These are phyloP conservation scores for Ricinus communis DNA, from an alignment of 345 rosid genomes.

Conservation along the genomic window DNA sequence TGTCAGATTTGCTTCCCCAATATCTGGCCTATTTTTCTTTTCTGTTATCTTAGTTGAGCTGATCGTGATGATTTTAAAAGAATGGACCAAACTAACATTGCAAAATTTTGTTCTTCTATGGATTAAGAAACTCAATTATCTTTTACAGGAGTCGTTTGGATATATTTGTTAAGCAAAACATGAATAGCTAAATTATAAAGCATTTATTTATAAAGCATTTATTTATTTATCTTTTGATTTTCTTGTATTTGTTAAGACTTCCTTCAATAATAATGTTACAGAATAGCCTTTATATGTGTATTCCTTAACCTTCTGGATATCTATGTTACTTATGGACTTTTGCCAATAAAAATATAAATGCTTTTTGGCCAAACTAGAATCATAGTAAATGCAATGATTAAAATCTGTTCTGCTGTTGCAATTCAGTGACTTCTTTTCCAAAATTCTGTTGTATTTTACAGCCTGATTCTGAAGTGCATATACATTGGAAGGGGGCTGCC, in stretches of 20 bases:
- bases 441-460: conserved; percentile 28
- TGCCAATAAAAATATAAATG: background rate
- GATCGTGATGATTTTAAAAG: background rate
- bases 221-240: too few relatives aligned
- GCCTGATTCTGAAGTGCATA: conserved; percentile 71
- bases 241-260: too few relatives aligned
- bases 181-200: background rate
- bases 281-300: background rate
- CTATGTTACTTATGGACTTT: background rate
- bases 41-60: background rate
- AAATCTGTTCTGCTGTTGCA: too few relatives aligned
- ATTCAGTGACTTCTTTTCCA: background rate
- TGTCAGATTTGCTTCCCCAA: background rate
- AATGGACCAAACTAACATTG: background rate
- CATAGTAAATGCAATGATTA: too few relatives aligned
- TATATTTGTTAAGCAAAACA: background rate
- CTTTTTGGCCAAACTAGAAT: background rate
- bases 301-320: background rate
- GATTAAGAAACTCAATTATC: too few relatives aligned
- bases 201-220: too few relatives aligned
- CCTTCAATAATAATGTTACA: background rate
- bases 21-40: background rate
- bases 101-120: background rate
- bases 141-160: too few relatives aligned
- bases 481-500: conserved; percentile 91